A percentile compares a stretch with the other conserved stretches of the same genome.
These are phyloP conservation scores for Nicotiana rustica DNA, from an alignment of 305 asterid genomes.

Conservation along the genomic window DNA sequence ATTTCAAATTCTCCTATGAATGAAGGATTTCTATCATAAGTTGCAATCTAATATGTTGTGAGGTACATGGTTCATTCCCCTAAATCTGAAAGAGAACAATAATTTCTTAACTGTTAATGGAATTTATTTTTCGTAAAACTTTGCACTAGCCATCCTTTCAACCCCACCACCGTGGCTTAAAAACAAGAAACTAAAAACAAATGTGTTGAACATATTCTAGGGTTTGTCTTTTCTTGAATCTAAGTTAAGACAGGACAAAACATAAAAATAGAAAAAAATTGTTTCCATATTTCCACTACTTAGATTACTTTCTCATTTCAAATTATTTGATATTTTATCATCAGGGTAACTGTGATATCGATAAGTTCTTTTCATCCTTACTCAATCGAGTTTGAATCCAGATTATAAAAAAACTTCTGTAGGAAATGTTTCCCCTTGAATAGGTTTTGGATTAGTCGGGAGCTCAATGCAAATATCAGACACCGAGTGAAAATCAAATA, in stretches of 20 bases:
- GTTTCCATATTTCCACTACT: not conserved
- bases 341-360: too few relatives aligned
- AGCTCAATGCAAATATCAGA: too few relatives aligned
- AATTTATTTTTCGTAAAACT: not conserved
- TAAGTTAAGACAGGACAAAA: conserved; percentile 5
- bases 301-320: conserved; percentile 6
- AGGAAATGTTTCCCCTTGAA: too few relatives aligned
- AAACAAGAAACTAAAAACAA: not conserved
- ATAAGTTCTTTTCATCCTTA: too few relatives aligned
- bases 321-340: not conserved
- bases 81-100: not conserved
- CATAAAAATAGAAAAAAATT: not conserved
- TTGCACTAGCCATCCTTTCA: not conserved
- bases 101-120: too few relatives aligned
- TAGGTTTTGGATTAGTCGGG: too few relatives aligned
- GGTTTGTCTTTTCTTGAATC: conserved; percentile 12
- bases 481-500: too few relatives aligned
- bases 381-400: too few relatives aligned
- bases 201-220: conserved; percentile 3
- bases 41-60: not conserved
- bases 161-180: not conserved
- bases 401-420: too few relatives aligned
- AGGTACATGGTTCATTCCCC: not conserved
- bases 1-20: not conserved
- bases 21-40: not conserved